Conservation (phyloP, 176 grass and related monocot genomes). For the Oryza glaberrima region DNA sequence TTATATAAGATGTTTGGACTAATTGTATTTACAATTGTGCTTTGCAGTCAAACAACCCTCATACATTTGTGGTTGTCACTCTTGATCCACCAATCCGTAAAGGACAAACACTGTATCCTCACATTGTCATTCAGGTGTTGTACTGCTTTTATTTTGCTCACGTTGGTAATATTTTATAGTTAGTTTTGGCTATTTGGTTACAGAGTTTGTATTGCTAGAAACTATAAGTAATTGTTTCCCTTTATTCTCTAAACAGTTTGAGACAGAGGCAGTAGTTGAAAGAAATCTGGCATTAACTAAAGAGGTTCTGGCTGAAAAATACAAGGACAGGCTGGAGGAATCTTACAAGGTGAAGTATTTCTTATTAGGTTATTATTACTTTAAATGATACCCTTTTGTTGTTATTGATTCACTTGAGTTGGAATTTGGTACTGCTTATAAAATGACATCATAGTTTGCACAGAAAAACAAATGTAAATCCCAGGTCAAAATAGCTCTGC, state of each 20-base stretch:
- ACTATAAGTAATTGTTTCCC: constrained; percentile 24
- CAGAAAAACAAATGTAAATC: neutral
- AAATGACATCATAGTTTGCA: constrained; percentile 1
- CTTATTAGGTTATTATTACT: constrained; percentile 48
- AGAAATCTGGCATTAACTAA: constrained; percentile 69
- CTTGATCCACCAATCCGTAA: constrained; percentile 99
- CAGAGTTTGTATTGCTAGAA: constrained; percentile 30
- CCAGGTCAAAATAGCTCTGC: neutral
- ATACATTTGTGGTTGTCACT: constrained; percentile 93
- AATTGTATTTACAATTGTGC: constrained; percentile 28
- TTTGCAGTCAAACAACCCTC: constrained; percentile 94
- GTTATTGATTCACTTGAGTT: constrained; percentile 16
- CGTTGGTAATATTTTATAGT: constrained; percentile 17
- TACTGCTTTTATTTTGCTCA: constrained; percentile 18
- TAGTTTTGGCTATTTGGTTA: neutral
- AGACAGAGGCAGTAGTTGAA: constrained; percentile 77
- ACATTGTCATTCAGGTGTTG: constrained; percentile 98
- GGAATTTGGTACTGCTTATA: neutral
- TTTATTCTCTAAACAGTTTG: constrained; percentile 72
- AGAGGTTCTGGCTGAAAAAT: constrained; percentile 76
- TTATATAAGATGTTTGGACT: constrained; percentile 35
- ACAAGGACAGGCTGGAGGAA: constrained; percentile 76
- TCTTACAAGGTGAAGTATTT: constrained; percentile 85
- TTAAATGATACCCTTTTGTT: constrained; percentile 25
- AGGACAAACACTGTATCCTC: constrained; percentile 96